phyloP scores from a whole-genome alignment of 2,329 filamentous ascomycete genomes.

The Aspergillus uvarum region DNA sequence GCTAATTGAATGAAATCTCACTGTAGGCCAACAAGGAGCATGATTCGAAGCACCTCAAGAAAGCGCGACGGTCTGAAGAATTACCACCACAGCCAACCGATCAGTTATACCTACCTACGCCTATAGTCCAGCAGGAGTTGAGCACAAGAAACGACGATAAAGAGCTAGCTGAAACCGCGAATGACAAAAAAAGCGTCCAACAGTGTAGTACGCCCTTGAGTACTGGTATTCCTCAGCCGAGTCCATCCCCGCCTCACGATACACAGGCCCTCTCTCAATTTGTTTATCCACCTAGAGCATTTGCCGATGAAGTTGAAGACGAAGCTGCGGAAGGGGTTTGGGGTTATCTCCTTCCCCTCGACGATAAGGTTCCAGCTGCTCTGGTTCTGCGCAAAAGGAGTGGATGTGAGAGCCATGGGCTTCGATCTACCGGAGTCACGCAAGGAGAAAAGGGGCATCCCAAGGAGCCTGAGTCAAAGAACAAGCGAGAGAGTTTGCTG shows the following conservation, averaged over 20 bases:
- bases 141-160: constrained; percentile 63
- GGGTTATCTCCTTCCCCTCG: constrained; percentile 88
- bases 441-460: constrained; percentile 50
- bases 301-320: constrained; percentile 81
- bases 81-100: constrained; percentile 59
- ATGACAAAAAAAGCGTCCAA: constrained; percentile 56
- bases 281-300: constrained; percentile 66
- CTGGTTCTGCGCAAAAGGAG: constrained; percentile 74
- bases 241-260: constrained; percentile 69
- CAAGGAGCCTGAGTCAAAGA: constrained; percentile 48
- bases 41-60: constrained; percentile 67
- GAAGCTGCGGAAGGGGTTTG: constrained; percentile 85
- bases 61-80: constrained; percentile 77
- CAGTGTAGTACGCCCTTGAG: constrained; percentile 46
- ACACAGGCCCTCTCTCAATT: constrained; percentile 82
- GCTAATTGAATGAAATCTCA: constrained; percentile 23
- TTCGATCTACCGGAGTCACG: constrained; percentile 39
- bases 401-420: constrained; percentile 60
- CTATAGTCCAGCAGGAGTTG: constrained; percentile 69
- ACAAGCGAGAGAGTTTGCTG: constrained; percentile 56
- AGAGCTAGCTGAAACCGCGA: constrained; percentile 69
- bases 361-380: constrained; percentile 65
- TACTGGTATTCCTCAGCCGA: constrained; percentile 37
- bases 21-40: constrained; percentile 66
- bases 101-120: constrained; percentile 74